Evolutionary conservation across 495 filamentous ascomycete genomes (phyloP).

Genomic region (Aspergillus bertholletiae): DNA sequence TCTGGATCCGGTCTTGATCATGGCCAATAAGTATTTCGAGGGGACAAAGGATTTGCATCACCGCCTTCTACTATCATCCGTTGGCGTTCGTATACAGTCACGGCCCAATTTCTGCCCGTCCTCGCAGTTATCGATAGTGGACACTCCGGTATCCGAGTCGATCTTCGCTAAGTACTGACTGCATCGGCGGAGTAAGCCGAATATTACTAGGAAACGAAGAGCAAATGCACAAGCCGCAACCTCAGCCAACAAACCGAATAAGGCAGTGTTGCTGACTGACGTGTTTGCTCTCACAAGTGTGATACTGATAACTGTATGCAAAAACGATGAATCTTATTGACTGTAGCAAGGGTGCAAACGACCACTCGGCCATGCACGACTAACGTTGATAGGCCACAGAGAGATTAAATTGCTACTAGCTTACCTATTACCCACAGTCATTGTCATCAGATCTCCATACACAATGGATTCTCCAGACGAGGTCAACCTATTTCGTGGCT

Average conservation of each 20-base stretch:
- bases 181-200: neutral
- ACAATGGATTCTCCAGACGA: slow-evolving; percentile 13
- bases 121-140: neutral
- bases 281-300: too few species aligned
- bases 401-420: neutral
- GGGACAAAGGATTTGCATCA: neutral
- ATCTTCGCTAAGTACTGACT: neutral
- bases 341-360: neutral
- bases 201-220: neutral
- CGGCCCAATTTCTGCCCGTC: neutral
- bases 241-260: neutral
- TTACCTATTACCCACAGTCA: neutral
- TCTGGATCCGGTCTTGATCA: neutral
- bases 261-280: neutral
- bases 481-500: slow-evolving; percentile 69
- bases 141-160: neutral
- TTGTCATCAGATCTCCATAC: neutral
- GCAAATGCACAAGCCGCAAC: neutral
- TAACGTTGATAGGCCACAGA: neutral
- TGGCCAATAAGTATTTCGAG: neutral
- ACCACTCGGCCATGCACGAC: neutral
- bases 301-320: too few species aligned
- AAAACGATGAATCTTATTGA: neutral
- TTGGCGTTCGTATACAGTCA: neutral
- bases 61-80: neutral